phyloP scores from a whole-genome alignment of 257 asterid genomes.

The Gynochthodes officinalis region DNA sequence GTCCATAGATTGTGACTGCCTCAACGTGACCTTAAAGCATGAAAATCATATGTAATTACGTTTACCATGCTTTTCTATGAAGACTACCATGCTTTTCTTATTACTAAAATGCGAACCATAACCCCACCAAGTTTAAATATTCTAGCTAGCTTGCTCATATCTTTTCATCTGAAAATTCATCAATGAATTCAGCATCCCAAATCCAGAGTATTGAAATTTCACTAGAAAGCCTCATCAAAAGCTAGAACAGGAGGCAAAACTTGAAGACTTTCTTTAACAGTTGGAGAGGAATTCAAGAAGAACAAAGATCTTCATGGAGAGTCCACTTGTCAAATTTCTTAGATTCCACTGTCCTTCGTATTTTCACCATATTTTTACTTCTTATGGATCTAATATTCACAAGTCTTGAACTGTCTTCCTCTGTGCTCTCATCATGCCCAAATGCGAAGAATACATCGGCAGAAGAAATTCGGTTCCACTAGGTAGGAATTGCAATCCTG shows the following conservation, averaged over 20 bases:
- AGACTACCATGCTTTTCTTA: background rate
- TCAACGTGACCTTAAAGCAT: slow-evolving; percentile 26
- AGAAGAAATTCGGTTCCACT: slow-evolving; percentile 28
- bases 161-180: background rate
- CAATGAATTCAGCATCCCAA: slow-evolving; percentile 16
- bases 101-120: background rate
- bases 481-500: slow-evolving; percentile 23
- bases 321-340: slow-evolving; percentile 14
- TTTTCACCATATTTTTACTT: slow-evolving; percentile 18
- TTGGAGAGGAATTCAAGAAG: background rate
- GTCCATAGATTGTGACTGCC: no score
- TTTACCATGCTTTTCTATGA: slow-evolving; percentile 11
- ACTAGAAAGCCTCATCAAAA: slow-evolving; percentile 29
- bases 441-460: background rate
- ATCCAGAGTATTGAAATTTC: slow-evolving; percentile 24
- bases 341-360: slow-evolving; percentile 22
- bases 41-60: slow-evolving; percentile 7
- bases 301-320: slow-evolving; percentile 22
- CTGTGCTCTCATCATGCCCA: slow-evolving; percentile 18
- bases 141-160: no score
- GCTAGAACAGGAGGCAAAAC: slow-evolving; percentile 21
- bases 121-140: background rate
- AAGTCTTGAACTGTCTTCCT: slow-evolving; percentile 29
- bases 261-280: slow-evolving; percentile 16
- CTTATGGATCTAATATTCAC: slow-evolving; percentile 20